Evolutionary conservation across 2,329 filamentous ascomycete genomes (phyloP).

Genomic region (Rhynchosporium agropyri): DNA sequence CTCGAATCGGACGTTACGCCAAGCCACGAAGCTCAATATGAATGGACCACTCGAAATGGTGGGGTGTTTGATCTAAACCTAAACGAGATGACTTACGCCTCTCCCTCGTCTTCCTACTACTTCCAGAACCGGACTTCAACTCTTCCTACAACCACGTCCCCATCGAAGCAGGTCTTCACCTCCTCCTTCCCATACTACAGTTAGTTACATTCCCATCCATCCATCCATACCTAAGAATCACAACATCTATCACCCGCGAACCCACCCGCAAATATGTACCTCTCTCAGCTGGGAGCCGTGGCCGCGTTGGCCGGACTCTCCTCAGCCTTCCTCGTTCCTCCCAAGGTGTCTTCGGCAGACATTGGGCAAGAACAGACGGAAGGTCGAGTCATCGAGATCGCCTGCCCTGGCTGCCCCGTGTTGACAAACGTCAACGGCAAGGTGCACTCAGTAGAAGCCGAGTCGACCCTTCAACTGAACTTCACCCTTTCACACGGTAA

Average conservation of each 20-base stretch:
- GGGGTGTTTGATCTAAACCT: slow-evolving; percentile 1
- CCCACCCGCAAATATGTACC: slow-evolving; percentile 32
- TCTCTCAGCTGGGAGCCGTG: slow-evolving; percentile 30
- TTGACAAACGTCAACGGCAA: slow-evolving; percentile 40
- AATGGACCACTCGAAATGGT: not conserved
- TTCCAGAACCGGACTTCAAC: not conserved
- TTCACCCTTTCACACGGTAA: slow-evolving; percentile 54
- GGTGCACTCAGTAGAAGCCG: slow-evolving; percentile 32
- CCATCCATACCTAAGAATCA: not conserved
- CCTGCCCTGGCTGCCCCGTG: slow-evolving; percentile 58
- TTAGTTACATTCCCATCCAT: not conserved
- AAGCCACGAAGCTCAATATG: not conserved
- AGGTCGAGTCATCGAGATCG: slow-evolving; percentile 49
- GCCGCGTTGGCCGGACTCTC: slow-evolving; percentile 29
- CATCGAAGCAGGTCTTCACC: slow-evolving; percentile 24
- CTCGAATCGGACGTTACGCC: not conserved
- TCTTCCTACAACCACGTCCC: slow-evolving; percentile 16
- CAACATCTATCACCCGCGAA: not conserved
- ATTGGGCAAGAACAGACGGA: slow-evolving; percentile 43
- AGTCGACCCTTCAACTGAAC: slow-evolving; percentile 51
- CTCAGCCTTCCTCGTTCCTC: slow-evolving; percentile 57
- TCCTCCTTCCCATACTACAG: not conserved
- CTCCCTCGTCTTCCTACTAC: not conserved
- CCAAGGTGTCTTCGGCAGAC: slow-evolving; percentile 50
- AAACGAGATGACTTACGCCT: not conserved